phyloP scores from a whole-genome alignment of 257 asterid species.

The Osmanthus fragrans region DNA sequence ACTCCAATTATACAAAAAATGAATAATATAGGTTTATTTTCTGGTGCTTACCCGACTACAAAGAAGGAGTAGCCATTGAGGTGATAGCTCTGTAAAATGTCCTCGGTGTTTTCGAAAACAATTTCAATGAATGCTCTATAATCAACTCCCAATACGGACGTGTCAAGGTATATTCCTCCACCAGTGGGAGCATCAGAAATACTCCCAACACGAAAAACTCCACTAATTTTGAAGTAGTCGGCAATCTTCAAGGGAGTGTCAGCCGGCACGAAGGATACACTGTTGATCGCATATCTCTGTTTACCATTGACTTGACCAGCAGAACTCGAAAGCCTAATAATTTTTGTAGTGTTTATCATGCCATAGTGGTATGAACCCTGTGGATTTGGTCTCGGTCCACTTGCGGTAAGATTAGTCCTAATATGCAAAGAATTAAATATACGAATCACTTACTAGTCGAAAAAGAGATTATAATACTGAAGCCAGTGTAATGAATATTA shows the following conservation, averaged over 20 bases:
- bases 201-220: slow-evolving; percentile 50
- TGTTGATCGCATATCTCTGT: slow-evolving; percentile 56
- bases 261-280: slow-evolving; percentile 44
- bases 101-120: slow-evolving; percentile 59
- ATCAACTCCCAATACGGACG: slow-evolving; percentile 60
- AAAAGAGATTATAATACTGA: neutral
- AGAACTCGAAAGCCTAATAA: slow-evolving; percentile 49
- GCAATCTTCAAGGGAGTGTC: slow-evolving; percentile 61
- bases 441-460: neutral
- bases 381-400: slow-evolving; percentile 64
- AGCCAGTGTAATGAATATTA: slow-evolving; percentile 3
- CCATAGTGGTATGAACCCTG: slow-evolving; percentile 69
- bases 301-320: slow-evolving; percentile 50
- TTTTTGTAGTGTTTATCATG: slow-evolving; percentile 42
- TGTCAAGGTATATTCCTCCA: slow-evolving; percentile 45
- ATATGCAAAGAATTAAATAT: neutral
- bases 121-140: slow-evolving; percentile 63
- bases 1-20: neutral
- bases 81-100: slow-evolving; percentile 63
- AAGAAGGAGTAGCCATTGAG: slow-evolving; percentile 67
- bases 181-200: slow-evolving; percentile 54
- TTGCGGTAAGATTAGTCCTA: slow-evolving; percentile 59
- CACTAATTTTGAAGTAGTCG: slow-evolving; percentile 49
- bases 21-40: neutral
- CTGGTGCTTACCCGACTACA: slow-evolving; percentile 65